phyloP scores from a whole-genome alignment of 169 alveolate genomes.

The Theileria parva region DNA sequence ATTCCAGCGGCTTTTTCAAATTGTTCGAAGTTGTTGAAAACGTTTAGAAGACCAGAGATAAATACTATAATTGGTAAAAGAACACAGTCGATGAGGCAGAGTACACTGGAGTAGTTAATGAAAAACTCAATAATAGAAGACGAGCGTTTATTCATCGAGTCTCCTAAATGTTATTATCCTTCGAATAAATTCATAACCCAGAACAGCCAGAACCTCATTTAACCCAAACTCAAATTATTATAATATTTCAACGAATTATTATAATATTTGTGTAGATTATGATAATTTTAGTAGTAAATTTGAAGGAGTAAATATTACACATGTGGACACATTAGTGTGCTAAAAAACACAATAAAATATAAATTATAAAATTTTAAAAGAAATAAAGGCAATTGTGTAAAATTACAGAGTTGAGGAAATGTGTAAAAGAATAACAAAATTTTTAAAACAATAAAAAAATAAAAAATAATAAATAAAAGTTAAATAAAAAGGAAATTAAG shows the following conservation, averaged over 20 bases:
- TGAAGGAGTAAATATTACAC: background rate
- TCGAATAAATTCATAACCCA: background rate
- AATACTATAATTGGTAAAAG: slow-evolving; percentile 45
- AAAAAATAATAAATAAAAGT: background rate
- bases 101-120: slow-evolving; percentile 47
- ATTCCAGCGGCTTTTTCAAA: slow-evolving; percentile 19
- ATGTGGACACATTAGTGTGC: background rate
- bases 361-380: background rate
- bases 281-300: too few species aligned
- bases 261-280: too few species aligned
- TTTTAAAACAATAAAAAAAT: too few species aligned
- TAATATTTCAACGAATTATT: background rate
- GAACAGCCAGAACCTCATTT: background rate
- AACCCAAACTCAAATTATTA: background rate
- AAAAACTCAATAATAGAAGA: slow-evolving; percentile 31
- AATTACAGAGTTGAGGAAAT: background rate
- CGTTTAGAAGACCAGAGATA: slow-evolving; percentile 32
- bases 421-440: background rate
- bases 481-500: background rate
- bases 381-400: background rate
- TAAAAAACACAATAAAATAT: slow-evolving; percentile 1
- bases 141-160: slow-evolving; percentile 6
- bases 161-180: background rate
- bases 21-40: slow-evolving; percentile 21
- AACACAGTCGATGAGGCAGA: slow-evolving; percentile 63